A percentile compares a stretch with the other conserved stretches of the same genome.
Evolutionary conservation across 768 basidiomycete species (phyloP).

Genomic region (Lyophyllum atratum): DNA sequence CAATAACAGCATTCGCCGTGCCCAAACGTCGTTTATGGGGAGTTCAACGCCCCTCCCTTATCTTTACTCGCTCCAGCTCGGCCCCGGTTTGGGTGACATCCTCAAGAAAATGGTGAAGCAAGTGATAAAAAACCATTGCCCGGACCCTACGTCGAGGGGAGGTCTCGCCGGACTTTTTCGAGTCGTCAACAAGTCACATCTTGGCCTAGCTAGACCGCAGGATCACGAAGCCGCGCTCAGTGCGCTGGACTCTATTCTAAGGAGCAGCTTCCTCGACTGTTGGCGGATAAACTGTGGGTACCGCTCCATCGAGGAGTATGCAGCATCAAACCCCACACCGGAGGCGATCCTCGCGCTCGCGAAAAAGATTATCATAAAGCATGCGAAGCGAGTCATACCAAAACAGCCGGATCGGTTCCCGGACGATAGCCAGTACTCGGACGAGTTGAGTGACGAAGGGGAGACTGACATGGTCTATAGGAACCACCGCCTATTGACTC

Average conservation of each 20-base stretch:
- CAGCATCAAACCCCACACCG: neutral
- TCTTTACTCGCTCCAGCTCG: neutral
- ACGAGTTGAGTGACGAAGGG: neutral
- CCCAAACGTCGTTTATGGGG: too few relatives aligned
- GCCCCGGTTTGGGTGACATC: neutral
- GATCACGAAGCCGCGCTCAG: constrained; percentile 1
- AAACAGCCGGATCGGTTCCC: neutral
- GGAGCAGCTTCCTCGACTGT: neutral
- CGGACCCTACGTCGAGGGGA: neutral
- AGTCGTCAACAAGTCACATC: neutral
- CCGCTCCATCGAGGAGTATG: neutral
- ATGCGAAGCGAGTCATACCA: neutral
- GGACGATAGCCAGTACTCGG: neutral
- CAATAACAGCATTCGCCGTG: neutral
- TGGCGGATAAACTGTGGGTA: constrained; percentile 1
- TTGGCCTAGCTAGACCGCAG: neutral
- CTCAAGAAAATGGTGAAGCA: neutral
- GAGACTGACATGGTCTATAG: neutral
- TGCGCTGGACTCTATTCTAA: neutral
- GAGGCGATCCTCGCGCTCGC: neutral
- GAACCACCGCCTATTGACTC: neutral
- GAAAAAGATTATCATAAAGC: constrained; percentile 4
- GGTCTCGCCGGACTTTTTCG: neutral
- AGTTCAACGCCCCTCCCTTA: too few relatives aligned
- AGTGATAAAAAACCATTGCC: neutral